Evolutionary conservation across 1,139 yeast genomes (phyloP), one percentile per base, ranked within the genome.

Genomic region (Lodderomyces margitis): DNA sequence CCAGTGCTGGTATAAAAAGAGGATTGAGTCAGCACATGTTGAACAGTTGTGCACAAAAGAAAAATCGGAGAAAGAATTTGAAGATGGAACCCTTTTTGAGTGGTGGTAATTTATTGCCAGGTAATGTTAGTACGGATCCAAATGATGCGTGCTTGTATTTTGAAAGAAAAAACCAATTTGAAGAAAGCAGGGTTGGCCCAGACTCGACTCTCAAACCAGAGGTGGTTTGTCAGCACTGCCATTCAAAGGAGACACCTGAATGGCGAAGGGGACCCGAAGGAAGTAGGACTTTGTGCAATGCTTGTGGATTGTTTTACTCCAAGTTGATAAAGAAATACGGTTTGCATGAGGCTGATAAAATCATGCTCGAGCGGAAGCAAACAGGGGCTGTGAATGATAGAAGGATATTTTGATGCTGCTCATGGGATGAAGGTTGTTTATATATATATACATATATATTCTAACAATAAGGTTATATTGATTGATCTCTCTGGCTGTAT

Each of bases 201-300:
- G 58, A 55, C 19, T 46, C 59, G 16, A 54, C 57, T 36, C 16
- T 45, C 17, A 48, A 49, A 37, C 46, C 50, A 21, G 52, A 48
- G 3, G 39, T 49, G 15, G 42, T 44, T 14, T 64, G 70, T 42
- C 54, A 50, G 20, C 70, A 64, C 44, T 64, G 70, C 50, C 53
- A 55, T 8, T 49, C 61, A 1, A 50, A 47, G 20, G 64, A 63
- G 21, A 70, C 76, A 0, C 77, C 76, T 1, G 76, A 70, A 51
- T 71, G 77, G 77, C 57, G 77, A 44, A 55, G 70, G 27, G 77
- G 76, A 0, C 76, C 76, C 2, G 62, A 59, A 36, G 75, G 76
- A 0, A 62, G 66, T 30, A 56, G 73, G 24, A 70, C 75, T 0
- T 56, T 71, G 39, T 71, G 77, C 50, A 70, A 71, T 54, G 76